Conservation (phyloP, 257 asterid species). For the Cynanchum wilfordii region DNA sequence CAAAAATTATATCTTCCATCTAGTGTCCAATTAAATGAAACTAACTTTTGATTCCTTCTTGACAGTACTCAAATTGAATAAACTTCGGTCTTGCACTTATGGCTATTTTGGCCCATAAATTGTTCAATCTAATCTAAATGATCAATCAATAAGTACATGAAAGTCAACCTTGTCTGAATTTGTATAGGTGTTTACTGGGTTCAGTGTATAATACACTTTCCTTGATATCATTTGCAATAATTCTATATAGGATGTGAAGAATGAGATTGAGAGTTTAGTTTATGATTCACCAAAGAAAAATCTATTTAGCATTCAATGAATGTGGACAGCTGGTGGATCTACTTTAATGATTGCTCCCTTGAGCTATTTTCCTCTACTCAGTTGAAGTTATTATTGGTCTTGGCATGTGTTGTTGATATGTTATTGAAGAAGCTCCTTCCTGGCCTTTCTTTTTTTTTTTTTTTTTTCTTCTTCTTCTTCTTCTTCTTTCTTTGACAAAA, state of each 20-base stretch:
- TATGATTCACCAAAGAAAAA: background rate
- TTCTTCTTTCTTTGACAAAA: background rate
- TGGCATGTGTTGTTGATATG: background rate
- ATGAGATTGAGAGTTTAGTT: background rate
- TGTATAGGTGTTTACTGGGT: background rate
- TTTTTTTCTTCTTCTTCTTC: no score
- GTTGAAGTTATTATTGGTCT: background rate
- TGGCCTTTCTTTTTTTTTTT: background rate
- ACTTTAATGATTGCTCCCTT: background rate
- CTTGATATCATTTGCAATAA: background rate
- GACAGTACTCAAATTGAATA: background rate
- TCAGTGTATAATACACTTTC: background rate
- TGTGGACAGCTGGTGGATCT: background rate
- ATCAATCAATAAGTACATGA: background rate
- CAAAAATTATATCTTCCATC: background rate
- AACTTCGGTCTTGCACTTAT: background rate
- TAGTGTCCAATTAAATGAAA: background rate
- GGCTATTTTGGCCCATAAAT: background rate
- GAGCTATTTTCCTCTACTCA: background rate
- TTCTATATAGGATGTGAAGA: background rate
- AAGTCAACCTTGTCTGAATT: background rate
- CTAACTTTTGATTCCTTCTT: background rate
- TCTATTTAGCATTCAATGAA: background rate
- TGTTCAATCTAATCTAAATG: background rate
- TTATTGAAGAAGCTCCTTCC: background rate